Percentiles rank a stretch among this genome's conserved stretches.
Conservation (phyloP, 1,284 basidiomycete species). For the Chondrostereum purpureum region DNA sequence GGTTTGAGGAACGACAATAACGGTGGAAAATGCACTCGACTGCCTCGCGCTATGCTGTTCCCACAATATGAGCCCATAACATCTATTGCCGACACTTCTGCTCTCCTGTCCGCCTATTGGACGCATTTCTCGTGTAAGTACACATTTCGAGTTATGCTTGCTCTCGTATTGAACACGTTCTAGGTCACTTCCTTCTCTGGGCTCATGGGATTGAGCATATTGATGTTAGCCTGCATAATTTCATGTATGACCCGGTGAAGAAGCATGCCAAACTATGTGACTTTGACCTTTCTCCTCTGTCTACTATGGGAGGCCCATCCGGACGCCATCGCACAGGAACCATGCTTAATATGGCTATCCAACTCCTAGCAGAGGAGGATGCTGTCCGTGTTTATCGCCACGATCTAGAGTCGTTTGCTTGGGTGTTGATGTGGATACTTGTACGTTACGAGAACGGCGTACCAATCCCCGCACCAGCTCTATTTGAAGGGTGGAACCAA, state of each 20-base stretch:
- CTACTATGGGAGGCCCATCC: background rate
- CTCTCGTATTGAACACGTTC: no score
- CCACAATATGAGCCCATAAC: background rate
- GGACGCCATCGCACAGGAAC: conserved; percentile 20
- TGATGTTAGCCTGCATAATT: no score
- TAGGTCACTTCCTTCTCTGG: background rate
- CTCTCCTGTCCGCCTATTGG: background rate
- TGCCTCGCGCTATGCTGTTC: background rate
- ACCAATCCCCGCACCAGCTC: no score
- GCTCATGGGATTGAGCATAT: conserved; percentile 16
- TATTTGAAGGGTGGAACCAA: no score
- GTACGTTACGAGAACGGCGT: no score
- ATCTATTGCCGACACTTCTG: background rate
- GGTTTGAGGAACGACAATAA: background rate
- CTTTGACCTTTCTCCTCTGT: conserved; percentile 22
- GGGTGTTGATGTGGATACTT: conserved; percentile 21
- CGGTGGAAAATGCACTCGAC: background rate
- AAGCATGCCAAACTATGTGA: conserved; percentile 23
- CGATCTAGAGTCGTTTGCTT: conserved; percentile 27
- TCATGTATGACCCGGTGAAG: conserved; percentile 20
- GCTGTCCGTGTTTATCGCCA: conserved; percentile 22
- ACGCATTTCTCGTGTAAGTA: background rate
- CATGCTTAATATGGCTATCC: conserved; percentile 25
- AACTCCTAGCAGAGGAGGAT: conserved; percentile 18
- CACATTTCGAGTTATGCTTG: background rate